Evolutionary conservation across 2,329 filamentous ascomycete species (phyloP), one percentile per base, ranked within the genome.

Genomic region (Fusarium heterosporum): DNA sequence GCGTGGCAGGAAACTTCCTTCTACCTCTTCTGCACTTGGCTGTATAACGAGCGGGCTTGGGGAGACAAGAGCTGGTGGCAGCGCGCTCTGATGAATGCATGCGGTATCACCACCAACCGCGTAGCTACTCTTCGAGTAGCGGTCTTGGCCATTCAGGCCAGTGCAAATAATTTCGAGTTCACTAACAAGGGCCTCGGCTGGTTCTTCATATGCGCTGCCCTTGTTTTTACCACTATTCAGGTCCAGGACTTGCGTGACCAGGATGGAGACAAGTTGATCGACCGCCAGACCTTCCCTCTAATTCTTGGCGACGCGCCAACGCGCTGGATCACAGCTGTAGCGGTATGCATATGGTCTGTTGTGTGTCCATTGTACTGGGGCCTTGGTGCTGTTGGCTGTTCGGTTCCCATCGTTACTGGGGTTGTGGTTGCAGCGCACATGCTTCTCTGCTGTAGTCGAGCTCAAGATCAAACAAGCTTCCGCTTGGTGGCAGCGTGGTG

Each of bases 1-100:
- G 69, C n/a, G 32, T 69, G 41, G 58, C 68, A 30, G 69, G 79
- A 61, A 68, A 73, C 28, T 43, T 71, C 3, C 28, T 77, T n/a
- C 61, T 82, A 28, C 47, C 77, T 46, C 25, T 75, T 13, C 42
- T 77, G 50, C 32, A 77, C 74, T 0, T 80, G 76, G 74, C 64
- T 79, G 49, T 83, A 83, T 68, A 82, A 82, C 57, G 80, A 82
- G 38, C 74, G 77, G 2, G 61, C 68, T 4, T 75, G 68, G 62
- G 65, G 63, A 8, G 73, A 77, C 61, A 66, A 68, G 61, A 73
- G 76, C 66, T 72, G 77, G 63, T 69, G 63, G 67, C 62, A 69
- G 36, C 63, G 67, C 4, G 59, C 66, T 16, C 52, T 69, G 13
- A 69, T 69, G 66, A 69, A 69, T 13, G 67, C 62, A 3, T 70